phyloP scores from a whole-genome alignment of 768 basidiomycete genomes.

The Suillus subaureus region DNA sequence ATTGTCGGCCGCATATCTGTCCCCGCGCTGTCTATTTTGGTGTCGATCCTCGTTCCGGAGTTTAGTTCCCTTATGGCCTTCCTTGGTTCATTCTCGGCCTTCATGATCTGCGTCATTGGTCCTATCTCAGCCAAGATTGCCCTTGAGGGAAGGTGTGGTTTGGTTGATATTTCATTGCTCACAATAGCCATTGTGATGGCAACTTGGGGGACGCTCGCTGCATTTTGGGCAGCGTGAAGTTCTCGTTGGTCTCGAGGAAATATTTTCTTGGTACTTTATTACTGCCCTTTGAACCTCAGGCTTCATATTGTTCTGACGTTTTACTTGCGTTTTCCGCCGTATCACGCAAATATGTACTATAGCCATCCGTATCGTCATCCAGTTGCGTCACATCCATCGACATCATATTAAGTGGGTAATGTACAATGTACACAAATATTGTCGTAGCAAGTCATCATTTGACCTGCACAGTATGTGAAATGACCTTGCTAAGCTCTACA shows the following conservation, averaged over 20 bases:
- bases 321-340: not conserved
- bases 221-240: conserved; percentile 46
- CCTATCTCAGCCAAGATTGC: conserved; percentile 74
- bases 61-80: conserved; percentile 89
- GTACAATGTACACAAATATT: not conserved
- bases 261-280: too few relatives aligned
- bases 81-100: conserved; percentile 86
- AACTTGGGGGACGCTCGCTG: conserved; percentile 73
- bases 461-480: conserved; percentile 66
- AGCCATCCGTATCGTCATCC: not conserved
- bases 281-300: not conserved
- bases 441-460: conserved; percentile 34
- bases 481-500: conserved; percentile 74
- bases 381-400: not conserved
- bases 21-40: conserved; percentile 58
- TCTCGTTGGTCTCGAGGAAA: not conserved
- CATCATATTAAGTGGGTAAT: not conserved
- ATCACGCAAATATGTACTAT: not conserved
- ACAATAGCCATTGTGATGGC: conserved; percentile 63
- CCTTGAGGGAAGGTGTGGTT: conserved; percentile 49
- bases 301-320: not conserved
- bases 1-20: conserved; percentile 60
- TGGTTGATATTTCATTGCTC: conserved; percentile 59
- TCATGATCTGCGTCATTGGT: conserved; percentile 73
- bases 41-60: conserved; percentile 77